phyloP scores from a whole-genome alignment of 352 stramenopile genomes.

The Phytopythium mirpurense region DNA sequence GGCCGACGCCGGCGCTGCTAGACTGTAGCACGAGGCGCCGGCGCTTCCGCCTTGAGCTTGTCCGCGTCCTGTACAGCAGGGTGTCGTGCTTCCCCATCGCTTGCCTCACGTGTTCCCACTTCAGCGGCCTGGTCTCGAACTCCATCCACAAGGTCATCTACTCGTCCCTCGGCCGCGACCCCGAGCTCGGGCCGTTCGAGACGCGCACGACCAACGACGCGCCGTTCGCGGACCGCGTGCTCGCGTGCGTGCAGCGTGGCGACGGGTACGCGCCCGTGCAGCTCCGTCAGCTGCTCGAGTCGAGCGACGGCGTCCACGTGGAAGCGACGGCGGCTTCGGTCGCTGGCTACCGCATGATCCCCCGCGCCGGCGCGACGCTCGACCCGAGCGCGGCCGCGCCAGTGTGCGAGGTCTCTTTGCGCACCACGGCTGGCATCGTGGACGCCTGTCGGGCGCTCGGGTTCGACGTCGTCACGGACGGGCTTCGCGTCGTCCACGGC shows the following conservation, averaged over 20 bases:
- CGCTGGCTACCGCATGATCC: slow-evolving; percentile 14
- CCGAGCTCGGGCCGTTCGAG: too few species aligned
- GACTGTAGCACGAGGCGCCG: too few species aligned
- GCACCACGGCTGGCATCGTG: slow-evolving; percentile 19
- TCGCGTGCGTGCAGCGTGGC: slow-evolving; percentile 35
- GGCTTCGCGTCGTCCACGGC: slow-evolving; percentile 21
- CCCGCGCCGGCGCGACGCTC: slow-evolving; percentile 10
- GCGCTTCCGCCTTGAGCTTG: too few species aligned
- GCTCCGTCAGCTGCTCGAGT: too few species aligned
- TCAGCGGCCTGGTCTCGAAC: too few species aligned
- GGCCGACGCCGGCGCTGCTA: too few species aligned
- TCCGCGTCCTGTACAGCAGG: too few species aligned
- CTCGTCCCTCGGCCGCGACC: too few species aligned
- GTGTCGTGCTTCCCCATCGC: too few species aligned
- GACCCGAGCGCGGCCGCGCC: slow-evolving; percentile 12
- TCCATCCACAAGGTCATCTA: too few species aligned
- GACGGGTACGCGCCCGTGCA: slow-evolving; percentile 23
- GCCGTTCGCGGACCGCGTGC: slow-evolving; percentile 35
- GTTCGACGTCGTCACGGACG: slow-evolving; percentile 6
- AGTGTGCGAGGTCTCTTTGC: slow-evolving; percentile 16
- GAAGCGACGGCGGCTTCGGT: slow-evolving; percentile 3
- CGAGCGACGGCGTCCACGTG: too few species aligned
- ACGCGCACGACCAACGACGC: slow-evolving; percentile 57
- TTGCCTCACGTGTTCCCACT: too few species aligned
- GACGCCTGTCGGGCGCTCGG: slow-evolving; percentile 9